These are phyloP conservation scores for Cladosporium sp. DNA, from an alignment of 2,329 filamentous ascomycete genomes.

Conservation along the genomic window DNA sequence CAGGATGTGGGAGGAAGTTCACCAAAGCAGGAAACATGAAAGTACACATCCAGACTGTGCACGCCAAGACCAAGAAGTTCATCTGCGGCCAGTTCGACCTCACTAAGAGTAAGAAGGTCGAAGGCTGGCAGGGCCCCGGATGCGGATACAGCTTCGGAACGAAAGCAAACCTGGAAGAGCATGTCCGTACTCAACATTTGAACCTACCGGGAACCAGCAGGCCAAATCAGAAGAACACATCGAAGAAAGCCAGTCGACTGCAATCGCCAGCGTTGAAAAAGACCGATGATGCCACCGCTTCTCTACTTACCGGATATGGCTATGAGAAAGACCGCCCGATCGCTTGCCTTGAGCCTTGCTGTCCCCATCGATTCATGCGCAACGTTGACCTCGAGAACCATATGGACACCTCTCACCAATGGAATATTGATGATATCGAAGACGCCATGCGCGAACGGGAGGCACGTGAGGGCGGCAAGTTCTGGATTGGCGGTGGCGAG, in stretches of 20 bases:
- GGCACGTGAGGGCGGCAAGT: slow-evolving; percentile 44
- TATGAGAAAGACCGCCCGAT: slow-evolving; percentile 55
- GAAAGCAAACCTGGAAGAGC: slow-evolving; percentile 78
- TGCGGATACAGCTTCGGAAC: slow-evolving; percentile 76
- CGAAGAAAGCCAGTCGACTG: slow-evolving; percentile 5
- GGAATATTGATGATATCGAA: slow-evolving; percentile 41
- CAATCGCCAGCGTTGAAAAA: slow-evolving; percentile 1
- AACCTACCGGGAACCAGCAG: slow-evolving; percentile 19
- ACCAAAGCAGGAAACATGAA: slow-evolving; percentile 81
- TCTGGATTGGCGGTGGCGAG: slow-evolving; percentile 46
- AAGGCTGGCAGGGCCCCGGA: slow-evolving; percentile 62
- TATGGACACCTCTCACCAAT: slow-evolving; percentile 47
- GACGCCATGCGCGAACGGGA: slow-evolving; percentile 41
- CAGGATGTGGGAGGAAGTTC: slow-evolving; percentile 73
- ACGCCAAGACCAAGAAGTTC: slow-evolving; percentile 71
- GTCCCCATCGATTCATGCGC: slow-evolving; percentile 56
- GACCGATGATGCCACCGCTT: not conserved
- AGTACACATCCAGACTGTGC: slow-evolving; percentile 73
- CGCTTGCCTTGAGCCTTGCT: slow-evolving; percentile 52
- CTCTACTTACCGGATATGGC: slow-evolving; percentile 56
- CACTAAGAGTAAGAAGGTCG: slow-evolving; percentile 55
- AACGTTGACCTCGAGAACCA: slow-evolving; percentile 61
- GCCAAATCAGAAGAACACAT: slow-evolving; percentile 15
- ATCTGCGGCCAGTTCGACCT: slow-evolving; percentile 74
- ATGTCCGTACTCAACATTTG: slow-evolving; percentile 79